A percentile compares a stretch with the other conserved stretches of the same genome.
phyloP scores from a whole-genome alignment of 495 filamentous ascomycete species.

The Apodospora peruviana region DNA sequence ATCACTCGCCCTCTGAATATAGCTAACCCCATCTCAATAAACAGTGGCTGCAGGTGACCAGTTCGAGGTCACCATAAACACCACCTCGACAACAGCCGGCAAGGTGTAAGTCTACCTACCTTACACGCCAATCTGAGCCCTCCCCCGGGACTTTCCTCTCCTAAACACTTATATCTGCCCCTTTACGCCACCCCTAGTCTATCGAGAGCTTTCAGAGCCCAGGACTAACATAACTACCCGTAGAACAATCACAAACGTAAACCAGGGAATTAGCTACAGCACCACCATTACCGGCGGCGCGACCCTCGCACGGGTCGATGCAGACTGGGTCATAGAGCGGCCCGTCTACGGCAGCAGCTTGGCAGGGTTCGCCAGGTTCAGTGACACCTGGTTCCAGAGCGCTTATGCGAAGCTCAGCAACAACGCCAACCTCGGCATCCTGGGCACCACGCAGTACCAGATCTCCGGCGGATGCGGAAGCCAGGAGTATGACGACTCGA shows the following conservation, averaged over 20 bases:
- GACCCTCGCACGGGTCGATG: conserved; percentile 17
- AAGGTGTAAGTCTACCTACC: conserved; percentile 12
- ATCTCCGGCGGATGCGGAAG: conserved; percentile 14
- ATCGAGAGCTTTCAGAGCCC: too few species aligned
- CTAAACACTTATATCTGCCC: not conserved
- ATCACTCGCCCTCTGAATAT: not conserved
- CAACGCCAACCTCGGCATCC: conserved; percentile 11
- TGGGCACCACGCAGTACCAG: conserved; percentile 24
- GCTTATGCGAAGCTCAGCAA: conserved; percentile 9
- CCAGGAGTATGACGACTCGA: conserved; percentile 13
- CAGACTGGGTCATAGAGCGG: conserved; percentile 28
- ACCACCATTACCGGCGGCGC: conserved; percentile 11
- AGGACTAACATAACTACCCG: not conserved
- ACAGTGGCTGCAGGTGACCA: conserved; percentile 21
- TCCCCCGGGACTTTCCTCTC: not conserved
- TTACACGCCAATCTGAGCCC: too few species aligned
- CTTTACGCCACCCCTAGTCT: too few species aligned
- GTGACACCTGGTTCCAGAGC: conserved; percentile 24
- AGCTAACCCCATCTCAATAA: not conserved
- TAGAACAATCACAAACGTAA: conserved; percentile 20
- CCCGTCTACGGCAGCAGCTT: conserved; percentile 18
- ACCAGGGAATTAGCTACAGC: not conserved
- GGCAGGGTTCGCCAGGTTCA: conserved; percentile 19
- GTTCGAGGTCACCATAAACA: conserved; percentile 24
- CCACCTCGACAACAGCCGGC: conserved; percentile 17